Evolutionary conservation across 169 alveolate species (phyloP), one percentile per base, ranked within the genome.

Genomic region (Besnoitia besnoiti): DNA sequence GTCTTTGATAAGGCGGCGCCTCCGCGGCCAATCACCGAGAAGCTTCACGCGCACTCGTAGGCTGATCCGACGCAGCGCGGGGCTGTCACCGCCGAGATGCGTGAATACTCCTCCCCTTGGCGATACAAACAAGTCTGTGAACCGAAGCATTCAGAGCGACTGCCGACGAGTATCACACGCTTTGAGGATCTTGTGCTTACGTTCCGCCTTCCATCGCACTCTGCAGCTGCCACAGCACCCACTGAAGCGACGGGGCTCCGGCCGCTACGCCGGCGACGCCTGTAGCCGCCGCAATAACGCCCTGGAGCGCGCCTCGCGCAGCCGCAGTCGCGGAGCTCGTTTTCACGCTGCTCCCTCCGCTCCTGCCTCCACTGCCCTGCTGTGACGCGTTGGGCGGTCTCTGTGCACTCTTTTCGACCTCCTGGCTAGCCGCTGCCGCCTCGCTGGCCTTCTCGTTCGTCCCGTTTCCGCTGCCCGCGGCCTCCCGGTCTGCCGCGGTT

Each of bases 181-280:
- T n/a, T n/a, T n/a, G n/a, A n/a, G n/a, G n/a, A n/a, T n/a, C n/a
- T n/a, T n/a, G n/a, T 33, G 30, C 92, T 39, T 50, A 89, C 93
- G 80, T 30, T 21, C 59, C 80, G 77, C 76, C 47, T n/a, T 89
- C 93, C 39, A 89, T 73, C 30, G 93, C 80, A 30, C 88, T 89
- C 49, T 89, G 93, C 77, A 89, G 93, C 77, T 89, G 93, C 93
- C 93, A 89, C 47, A 89, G 80, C 24, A 73, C 80, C 93, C 93
- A 89, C 80, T 89, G 93, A 1, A 89, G 89, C 0, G 93, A 89
- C 0, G 93, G 93, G 37, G 93, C 88, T 0, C 88, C 88, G 12
- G 80, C 88, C n/a, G 80, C 93, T 0, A 89, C 88, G 27, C 79
- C 77, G n/a, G 93, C 93, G 42, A 89, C 93, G 50, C 93, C 80